Percentiles rank a stretch among this genome's conserved stretches.
These are phyloP conservation scores for Stereum hirsutum DNA, from an alignment of 1,284 basidiomycete species.

Conservation along the genomic window DNA sequence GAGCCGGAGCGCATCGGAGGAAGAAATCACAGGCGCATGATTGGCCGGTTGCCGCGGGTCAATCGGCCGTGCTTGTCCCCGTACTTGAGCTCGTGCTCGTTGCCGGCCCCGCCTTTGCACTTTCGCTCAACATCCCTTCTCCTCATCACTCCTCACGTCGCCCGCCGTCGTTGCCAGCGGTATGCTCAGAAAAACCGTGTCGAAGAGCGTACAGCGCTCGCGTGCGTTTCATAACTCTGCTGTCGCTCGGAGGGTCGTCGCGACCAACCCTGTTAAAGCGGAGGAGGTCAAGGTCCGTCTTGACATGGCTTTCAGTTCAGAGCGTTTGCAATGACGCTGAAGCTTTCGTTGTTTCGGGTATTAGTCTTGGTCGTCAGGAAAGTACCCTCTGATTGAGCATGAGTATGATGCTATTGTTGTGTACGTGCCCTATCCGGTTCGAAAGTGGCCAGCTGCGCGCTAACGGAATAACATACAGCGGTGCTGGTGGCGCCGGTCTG, in stretches of 20 bases:
- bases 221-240: conserved; percentile 52
- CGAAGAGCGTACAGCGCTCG: conserved; percentile 36
- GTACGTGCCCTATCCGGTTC: conserved; percentile 50
- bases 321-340: conserved; percentile 5
- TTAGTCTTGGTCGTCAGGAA: conserved; percentile 70
- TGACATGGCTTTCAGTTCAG: conserved; percentile 3
- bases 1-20: too few species aligned
- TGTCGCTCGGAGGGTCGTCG: conserved; percentile 52
- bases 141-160: background rate
- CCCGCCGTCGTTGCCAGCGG: too few species aligned
- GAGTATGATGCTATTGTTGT: conserved; percentile 96
- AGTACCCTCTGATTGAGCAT: conserved; percentile 97
- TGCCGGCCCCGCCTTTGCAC: conserved; percentile 1
- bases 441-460: conserved; percentile 1
- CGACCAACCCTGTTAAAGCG: conserved; percentile 73
- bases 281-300: conserved; percentile 67
- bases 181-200: conserved; percentile 27
- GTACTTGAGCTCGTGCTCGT: background rate
- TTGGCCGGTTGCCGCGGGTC: conserved; percentile 22
- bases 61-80: too few species aligned
- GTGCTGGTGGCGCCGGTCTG: conserved; percentile 97
- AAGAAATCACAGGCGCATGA: conserved; percentile 33
- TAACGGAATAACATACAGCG: conserved; percentile 37
- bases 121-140: conserved; percentile 2
- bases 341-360: conserved; percentile 11